These are phyloP conservation scores for Drechmeria coniospora DNA, from an alignment of 2,329 filamentous ascomycete genomes.

Conservation along the genomic window DNA sequence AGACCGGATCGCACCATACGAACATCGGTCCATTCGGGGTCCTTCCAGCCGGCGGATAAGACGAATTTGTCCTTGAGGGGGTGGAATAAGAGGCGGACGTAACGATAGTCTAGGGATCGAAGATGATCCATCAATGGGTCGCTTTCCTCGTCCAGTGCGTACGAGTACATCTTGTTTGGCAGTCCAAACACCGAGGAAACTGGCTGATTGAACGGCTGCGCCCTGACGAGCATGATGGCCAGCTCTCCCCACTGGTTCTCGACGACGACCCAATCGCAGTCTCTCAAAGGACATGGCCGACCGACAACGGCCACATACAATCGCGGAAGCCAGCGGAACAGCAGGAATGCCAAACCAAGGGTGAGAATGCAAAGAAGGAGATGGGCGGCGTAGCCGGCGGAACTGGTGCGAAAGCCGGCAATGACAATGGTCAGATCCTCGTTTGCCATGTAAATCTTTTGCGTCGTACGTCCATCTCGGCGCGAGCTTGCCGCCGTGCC, in stretches of 20 bases:
- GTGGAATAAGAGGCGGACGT: conserved; percentile 85
- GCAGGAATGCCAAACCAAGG: conserved; percentile 62
- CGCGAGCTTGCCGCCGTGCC: conserved; percentile 52
- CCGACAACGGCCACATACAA: conserved; percentile 73
- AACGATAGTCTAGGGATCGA: conserved; percentile 76
- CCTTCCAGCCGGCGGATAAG: conserved; percentile 82
- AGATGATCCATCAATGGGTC: conserved; percentile 65
- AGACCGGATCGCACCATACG: conserved; percentile 62
- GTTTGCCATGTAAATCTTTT: conserved; percentile 85
- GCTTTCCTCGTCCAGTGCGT: conserved; percentile 41
- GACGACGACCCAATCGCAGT: conserved; percentile 82
- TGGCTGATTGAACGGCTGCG: conserved; percentile 35
- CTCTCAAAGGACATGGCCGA: conserved; percentile 47
- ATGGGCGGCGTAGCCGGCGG: conserved; percentile 54
- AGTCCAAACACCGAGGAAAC: conserved; percentile 52
- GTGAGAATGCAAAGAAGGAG: conserved; percentile 54
- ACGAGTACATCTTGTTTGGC: conserved; percentile 41
- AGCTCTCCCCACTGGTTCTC: conserved; percentile 98
- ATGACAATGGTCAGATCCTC: conserved; percentile 92
- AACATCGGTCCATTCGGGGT: conserved; percentile 73
- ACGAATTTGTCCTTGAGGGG: conserved; percentile 79
- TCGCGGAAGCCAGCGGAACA: conserved; percentile 79
- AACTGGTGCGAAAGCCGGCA: conserved; percentile 74
- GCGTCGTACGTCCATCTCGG: conserved; percentile 50
- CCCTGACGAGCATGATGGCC: conserved; percentile 52